Evolutionary conservation across 441 rosid species (phyloP).

Genomic region (Eruca vesicaria): DNA sequence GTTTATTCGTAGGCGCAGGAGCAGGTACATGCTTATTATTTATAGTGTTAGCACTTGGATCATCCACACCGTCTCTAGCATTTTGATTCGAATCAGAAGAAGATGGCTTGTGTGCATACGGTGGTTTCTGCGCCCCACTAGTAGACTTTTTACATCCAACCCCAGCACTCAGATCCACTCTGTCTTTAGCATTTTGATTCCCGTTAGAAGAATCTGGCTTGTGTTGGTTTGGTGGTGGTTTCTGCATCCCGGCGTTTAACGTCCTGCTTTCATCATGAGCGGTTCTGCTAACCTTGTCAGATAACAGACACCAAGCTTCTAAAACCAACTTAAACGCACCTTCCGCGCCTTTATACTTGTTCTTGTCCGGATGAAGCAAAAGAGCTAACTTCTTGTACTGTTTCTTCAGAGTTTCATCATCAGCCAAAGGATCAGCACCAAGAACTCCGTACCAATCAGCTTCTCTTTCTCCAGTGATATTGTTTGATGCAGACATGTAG

Average conservation of each 20-base stretch:
- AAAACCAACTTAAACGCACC: constrained; percentile 82
- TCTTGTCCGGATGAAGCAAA: constrained; percentile 88
- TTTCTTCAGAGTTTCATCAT: constrained; percentile 61
- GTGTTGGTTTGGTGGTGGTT: too few relatives aligned
- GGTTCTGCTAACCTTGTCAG: constrained; percentile 63
- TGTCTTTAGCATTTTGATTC: too few relatives aligned
- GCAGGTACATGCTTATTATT: not conserved
- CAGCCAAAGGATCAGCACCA: constrained; percentile 62
- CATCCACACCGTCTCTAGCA: too few relatives aligned
- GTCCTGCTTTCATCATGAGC: constrained; percentile 42
- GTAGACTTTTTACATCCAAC: too few relatives aligned
- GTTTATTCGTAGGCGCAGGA: not conserved
- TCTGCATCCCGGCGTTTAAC: too few relatives aligned
- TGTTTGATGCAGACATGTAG: constrained; percentile 57
- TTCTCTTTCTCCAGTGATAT: constrained; percentile 47
- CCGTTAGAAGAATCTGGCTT: too few relatives aligned
- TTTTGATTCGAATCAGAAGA: too few relatives aligned
- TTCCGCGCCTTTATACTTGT: constrained; percentile 69
- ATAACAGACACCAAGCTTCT: constrained; percentile 74
- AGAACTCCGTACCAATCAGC: constrained; percentile 77
- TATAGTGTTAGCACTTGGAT: too few relatives aligned
- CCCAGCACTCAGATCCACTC: too few relatives aligned
- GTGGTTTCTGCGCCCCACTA: too few relatives aligned
- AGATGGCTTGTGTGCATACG: too few relatives aligned
- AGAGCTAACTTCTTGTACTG: constrained; percentile 74